A percentile compares a stretch with the other conserved stretches of the same genome.
Conservation (phyloP, 371 early-diverging fungal genomes). For the Mortierella sp. region DNA sequence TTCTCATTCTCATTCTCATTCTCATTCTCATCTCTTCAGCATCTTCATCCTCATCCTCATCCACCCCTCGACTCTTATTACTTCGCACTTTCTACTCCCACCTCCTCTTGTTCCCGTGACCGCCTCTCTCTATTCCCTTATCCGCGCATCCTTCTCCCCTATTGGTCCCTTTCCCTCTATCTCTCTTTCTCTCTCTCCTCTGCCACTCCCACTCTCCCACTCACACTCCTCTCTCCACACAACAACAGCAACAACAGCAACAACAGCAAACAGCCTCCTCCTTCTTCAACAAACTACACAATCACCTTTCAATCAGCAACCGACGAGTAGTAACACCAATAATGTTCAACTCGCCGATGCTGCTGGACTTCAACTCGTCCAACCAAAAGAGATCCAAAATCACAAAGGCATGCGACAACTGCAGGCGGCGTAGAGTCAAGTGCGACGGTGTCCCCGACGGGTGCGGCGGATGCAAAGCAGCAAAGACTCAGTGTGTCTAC, state of each 20-base stretch:
- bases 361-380: constrained; percentile 49
- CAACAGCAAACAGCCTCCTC: neutral
- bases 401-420: constrained; percentile 63
- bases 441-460: constrained; percentile 65
- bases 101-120: neutral
- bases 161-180: neutral
- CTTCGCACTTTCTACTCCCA: neutral
- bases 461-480: constrained; percentile 66
- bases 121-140: neutral
- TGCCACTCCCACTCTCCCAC: neutral
- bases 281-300: no score
- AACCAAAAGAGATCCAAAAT: constrained; percentile 55
- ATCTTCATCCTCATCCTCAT: neutral
- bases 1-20: neutral
- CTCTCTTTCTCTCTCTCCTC: neutral
- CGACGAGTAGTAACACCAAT: constrained; percentile 13
- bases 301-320: neutral
- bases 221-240: neutral
- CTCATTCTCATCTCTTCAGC: neutral
- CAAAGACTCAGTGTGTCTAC: constrained; percentile 64
- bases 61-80: neutral
- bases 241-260: neutral
- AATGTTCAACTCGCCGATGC: constrained; percentile 57
- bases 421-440: constrained; percentile 67
- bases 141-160: neutral